Percentiles rank a stretch among this genome's conserved stretches.
Evolutionary conservation across 345 rosid genomes (phyloP).

Genomic region (Mercurialis annua): DNA sequence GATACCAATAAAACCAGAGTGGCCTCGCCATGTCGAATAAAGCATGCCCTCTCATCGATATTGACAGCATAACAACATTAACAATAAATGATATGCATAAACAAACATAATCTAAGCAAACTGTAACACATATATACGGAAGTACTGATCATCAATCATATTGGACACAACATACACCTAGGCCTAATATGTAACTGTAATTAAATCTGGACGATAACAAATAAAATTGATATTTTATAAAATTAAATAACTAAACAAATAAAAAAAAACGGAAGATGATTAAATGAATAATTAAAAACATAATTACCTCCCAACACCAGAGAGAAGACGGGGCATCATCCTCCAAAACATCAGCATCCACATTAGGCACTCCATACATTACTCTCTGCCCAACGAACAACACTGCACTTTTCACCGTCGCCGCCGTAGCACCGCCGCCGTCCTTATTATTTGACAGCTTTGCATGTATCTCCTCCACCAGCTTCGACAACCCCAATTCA

Average conservation of each 20-base stretch:
- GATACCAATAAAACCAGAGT: neutral
- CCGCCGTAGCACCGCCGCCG: constrained; percentile 24
- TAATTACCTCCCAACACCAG: constrained; percentile 96
- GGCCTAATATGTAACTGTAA: neutral
- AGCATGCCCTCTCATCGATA: neutral
- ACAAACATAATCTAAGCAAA: neutral
- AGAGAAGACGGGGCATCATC: constrained; percentile 58
- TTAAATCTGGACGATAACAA: neutral
- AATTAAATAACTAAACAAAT: too few species aligned
- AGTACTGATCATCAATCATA: too few species aligned
- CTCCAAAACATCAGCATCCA: constrained; percentile 82
- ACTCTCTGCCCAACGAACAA: constrained; percentile 75
- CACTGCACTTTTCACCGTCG: constrained; percentile 57
- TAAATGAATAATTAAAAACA: constrained; percentile 6
- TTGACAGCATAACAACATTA: neutral
- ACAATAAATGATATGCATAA: neutral
- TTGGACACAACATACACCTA: neutral
- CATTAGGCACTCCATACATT: constrained; percentile 60
- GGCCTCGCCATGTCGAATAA: neutral
- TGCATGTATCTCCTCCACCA: constrained; percentile 50
- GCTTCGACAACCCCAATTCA: constrained; percentile 49
- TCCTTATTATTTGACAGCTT: constrained; percentile 21
- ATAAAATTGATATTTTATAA: too few species aligned
- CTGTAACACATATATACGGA: neutral
- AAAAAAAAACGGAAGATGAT: neutral